Conservation (phyloP, 805 yeast species). For the Kazachstania martiniae region DNA sequence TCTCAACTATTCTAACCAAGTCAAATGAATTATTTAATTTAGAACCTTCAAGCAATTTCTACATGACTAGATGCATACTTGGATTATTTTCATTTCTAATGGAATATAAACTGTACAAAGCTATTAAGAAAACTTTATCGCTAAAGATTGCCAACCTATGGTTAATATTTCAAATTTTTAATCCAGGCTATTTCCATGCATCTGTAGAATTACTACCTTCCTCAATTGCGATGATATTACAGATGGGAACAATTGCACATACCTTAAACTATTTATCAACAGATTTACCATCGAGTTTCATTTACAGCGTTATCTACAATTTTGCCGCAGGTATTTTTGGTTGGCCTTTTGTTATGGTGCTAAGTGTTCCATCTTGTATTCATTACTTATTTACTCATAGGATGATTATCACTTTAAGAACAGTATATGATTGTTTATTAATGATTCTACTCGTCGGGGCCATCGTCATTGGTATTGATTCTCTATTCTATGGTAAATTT, state of each 20-base stretch:
- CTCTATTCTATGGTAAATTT: conserved; percentile 46
- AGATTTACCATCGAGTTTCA: conserved; percentile 14
- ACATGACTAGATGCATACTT: conserved; percentile 17
- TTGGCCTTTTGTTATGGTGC: conserved; percentile 77
- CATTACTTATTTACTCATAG: conserved; percentile 26
- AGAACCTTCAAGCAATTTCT: conserved; percentile 19
- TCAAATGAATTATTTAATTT: conserved; percentile 20
- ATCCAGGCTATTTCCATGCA: conserved; percentile 85
- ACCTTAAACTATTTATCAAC: conserved; percentile 20
- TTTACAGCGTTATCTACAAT: conserved; percentile 19
- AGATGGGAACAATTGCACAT: conserved; percentile 25
- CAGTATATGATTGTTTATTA: conserved; percentile 19
- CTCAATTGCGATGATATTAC: conserved; percentile 51
- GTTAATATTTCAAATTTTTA: conserved; percentile 45
- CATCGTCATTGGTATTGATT: conserved; percentile 37
- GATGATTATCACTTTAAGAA: conserved; percentile 18
- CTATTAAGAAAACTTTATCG: conserved; percentile 16
- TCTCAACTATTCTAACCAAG: conserved; percentile 19
- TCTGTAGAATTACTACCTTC: conserved; percentile 81
- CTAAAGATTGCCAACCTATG: conserved; percentile 43
- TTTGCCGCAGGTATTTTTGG: conserved; percentile 69
- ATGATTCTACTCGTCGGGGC: conserved; percentile 11
- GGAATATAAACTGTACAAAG: conserved; percentile 36
- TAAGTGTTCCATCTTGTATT: conserved; percentile 49
- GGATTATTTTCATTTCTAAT: conserved; percentile 17